A percentile compares a stretch with the other conserved stretches of the same genome.
Evolutionary conservation across 495 filamentous ascomycete species (phyloP).

Genomic region (Aspergillus egyptiacus): DNA sequence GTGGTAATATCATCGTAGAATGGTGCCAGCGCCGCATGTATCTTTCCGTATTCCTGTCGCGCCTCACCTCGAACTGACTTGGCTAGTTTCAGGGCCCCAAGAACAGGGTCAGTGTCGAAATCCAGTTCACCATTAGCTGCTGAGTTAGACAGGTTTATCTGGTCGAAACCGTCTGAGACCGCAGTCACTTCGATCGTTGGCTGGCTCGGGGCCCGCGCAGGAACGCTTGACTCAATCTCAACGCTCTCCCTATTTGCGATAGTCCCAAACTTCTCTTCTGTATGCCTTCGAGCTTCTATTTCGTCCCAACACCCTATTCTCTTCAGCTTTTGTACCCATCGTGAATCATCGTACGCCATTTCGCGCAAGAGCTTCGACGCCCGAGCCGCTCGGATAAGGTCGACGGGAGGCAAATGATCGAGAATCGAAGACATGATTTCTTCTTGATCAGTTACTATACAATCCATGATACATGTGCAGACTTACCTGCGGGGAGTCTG

Average conservation of each 20-base stretch:
- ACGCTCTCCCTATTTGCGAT: conserved; percentile 56
- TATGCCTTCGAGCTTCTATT: conserved; percentile 68
- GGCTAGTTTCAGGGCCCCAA: conserved; percentile 61
- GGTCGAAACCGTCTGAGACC: conserved; percentile 63
- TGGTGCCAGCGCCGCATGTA: conserved; percentile 80
- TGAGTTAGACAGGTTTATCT: conserved; percentile 45
- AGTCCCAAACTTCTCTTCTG: conserved; percentile 66
- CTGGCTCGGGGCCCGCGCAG: conserved; percentile 12
- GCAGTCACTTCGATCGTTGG: conserved; percentile 21
- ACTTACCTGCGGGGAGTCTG: conserved; percentile 70
- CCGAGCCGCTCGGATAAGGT: conserved; percentile 80
- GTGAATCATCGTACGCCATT: conserved; percentile 98
- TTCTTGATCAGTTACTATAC: neutral
- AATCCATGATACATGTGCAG: neutral
- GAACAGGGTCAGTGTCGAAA: conserved; percentile 38
- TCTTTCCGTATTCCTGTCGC: conserved; percentile 81
- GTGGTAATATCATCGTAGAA: conserved; percentile 78
- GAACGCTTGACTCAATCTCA: conserved; percentile 38
- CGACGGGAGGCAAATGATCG: conserved; percentile 78
- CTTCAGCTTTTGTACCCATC: conserved; percentile 82
- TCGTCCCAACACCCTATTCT: conserved; percentile 93
- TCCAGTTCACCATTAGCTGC: conserved; percentile 15
- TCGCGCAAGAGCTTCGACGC: conserved; percentile 86
- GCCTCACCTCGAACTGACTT: conserved; percentile 81
- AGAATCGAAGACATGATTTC: conserved; percentile 87